Conservation (phyloP, 805 yeast species). For the Barnettozyma vustinii region DNA sequence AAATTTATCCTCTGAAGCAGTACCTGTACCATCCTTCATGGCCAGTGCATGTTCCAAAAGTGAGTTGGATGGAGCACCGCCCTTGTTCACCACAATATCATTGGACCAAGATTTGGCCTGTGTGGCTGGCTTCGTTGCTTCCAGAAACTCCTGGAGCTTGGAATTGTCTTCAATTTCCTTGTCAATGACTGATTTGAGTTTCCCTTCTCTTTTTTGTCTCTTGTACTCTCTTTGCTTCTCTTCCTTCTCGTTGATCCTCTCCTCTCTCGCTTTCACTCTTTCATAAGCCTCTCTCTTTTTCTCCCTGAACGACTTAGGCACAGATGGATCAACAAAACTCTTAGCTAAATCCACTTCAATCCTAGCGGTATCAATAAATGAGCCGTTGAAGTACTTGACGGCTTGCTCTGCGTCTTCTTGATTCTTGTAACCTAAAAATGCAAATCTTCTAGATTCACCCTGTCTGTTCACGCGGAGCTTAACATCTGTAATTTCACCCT, state of each 20-base stretch:
- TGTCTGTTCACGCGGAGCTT: slow-evolving; percentile 72
- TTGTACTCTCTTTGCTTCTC: slow-evolving; percentile 34
- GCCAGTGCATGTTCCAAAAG: slow-evolving; percentile 36
- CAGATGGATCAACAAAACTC: slow-evolving; percentile 76
- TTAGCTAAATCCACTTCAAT: slow-evolving; percentile 80
- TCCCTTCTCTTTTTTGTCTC: slow-evolving; percentile 26
- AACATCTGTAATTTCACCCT: slow-evolving; percentile 79
- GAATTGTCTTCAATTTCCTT: slow-evolving; percentile 60
- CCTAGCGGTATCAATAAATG: slow-evolving; percentile 79
- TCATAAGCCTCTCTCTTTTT: slow-evolving; percentile 46
- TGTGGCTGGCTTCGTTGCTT: slow-evolving; percentile 72
- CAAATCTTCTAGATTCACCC: slow-evolving; percentile 90
- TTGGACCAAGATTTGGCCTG: slow-evolving; percentile 72
- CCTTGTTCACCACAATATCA: slow-evolving; percentile 33
- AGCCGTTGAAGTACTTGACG: slow-evolving; percentile 63
- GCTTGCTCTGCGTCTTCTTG: slow-evolving; percentile 73
- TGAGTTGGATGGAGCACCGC: slow-evolving; percentile 30
- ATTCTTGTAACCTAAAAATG: slow-evolving; percentile 83
- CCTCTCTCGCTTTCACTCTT: slow-evolving; percentile 44
- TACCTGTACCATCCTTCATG: slow-evolving; percentile 23
- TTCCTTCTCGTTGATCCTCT: slow-evolving; percentile 35
- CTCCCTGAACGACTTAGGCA: slow-evolving; percentile 60
- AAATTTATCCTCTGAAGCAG: slow-evolving; percentile 11
- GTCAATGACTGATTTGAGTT: slow-evolving; percentile 35
- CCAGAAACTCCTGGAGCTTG: slow-evolving; percentile 72